Percentiles rank a stretch among this genome's conserved stretches.
Evolutionary conservation across 208 protist species (phyloP).

Genomic region (Endotrypanum monterogeii): DNA sequence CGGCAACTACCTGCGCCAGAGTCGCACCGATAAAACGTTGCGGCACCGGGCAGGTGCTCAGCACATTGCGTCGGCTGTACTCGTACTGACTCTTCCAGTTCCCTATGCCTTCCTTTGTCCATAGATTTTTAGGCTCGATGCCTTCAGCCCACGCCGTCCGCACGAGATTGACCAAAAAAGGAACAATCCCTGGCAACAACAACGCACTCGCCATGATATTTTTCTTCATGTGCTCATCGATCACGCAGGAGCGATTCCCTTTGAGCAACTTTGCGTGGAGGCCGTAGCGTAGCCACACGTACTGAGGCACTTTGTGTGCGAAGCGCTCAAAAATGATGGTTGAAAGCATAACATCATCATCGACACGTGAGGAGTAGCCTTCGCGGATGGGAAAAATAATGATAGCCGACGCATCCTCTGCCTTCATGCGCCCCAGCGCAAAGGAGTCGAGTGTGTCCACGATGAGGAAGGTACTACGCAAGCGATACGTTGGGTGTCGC

Average conservation of each 20-base stretch:
- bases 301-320: slow-evolving; percentile 73
- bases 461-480: slow-evolving; percentile 75
- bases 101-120: slow-evolving; percentile 50
- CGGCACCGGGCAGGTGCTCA: slow-evolving; percentile 68
- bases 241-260: slow-evolving; percentile 54
- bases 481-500: slow-evolving; percentile 75
- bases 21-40: slow-evolving; percentile 48
- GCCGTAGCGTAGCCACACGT: slow-evolving; percentile 83
- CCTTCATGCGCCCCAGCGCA: slow-evolving; percentile 67
- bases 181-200: slow-evolving; percentile 79
- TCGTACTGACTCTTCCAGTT: slow-evolving; percentile 85
- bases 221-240: slow-evolving; percentile 86
- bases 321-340: slow-evolving; percentile 82
- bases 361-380: slow-evolving; percentile 69
- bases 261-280: slow-evolving; percentile 71
- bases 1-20: slow-evolving; percentile 43
- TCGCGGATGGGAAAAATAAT: slow-evolving; percentile 77
- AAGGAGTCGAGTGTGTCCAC: slow-evolving; percentile 63
- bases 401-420: slow-evolving; percentile 58
- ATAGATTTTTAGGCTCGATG: slow-evolving; percentile 49
- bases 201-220: slow-evolving; percentile 82
- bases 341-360: slow-evolving; percentile 86
- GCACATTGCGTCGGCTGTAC: slow-evolving; percentile 75
- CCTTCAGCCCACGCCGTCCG: slow-evolving; percentile 65
- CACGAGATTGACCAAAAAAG: slow-evolving; percentile 87